Evolutionary conservation across 495 filamentous ascomycete species (phyloP).

Genomic region (Penicillium lividum): DNA sequence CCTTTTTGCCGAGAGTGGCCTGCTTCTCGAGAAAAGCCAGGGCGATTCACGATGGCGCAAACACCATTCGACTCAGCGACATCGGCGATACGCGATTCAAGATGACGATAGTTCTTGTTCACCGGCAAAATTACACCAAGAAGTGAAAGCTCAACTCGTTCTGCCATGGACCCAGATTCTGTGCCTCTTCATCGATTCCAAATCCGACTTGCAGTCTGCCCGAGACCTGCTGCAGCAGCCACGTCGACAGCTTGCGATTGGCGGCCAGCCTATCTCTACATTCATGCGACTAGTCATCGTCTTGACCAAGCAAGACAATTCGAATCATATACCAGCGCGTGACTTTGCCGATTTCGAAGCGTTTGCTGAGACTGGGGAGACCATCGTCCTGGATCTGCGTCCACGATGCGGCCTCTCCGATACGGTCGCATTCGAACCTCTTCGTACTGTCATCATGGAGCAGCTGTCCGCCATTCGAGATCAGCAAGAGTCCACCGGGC

Average conservation of each 20-base stretch:
- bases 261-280: slow-evolving; percentile 1
- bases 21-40: neutral
- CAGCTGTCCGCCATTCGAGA: neutral
- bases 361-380: neutral
- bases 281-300: slow-evolving; percentile 12
- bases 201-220: slow-evolving; percentile 5
- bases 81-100: slow-evolving; percentile 7
- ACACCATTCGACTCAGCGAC: slow-evolving; percentile 9
- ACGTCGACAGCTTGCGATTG: slow-evolving; percentile 7
- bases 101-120: neutral
- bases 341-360: neutral
- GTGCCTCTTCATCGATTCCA: slow-evolving; percentile 15
- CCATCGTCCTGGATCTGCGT: slow-evolving; percentile 11
- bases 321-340: neutral
- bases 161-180: slow-evolving; percentile 19
- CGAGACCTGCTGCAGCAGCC: slow-evolving; percentile 10
- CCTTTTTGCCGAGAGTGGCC: slow-evolving; percentile 15
- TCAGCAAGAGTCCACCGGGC: neutral
- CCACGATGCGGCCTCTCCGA: slow-evolving; percentile 8
- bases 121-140: slow-evolving; percentile 9
- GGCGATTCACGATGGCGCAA: slow-evolving; percentile 1
- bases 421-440: slow-evolving; percentile 13
- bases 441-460: slow-evolving; percentile 4
- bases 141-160: slow-evolving; percentile 12
- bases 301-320: slow-evolving; percentile 2